phyloP scores from a whole-genome alignment of 768 basidiomycete species.

The Boletellus sp. region DNA sequence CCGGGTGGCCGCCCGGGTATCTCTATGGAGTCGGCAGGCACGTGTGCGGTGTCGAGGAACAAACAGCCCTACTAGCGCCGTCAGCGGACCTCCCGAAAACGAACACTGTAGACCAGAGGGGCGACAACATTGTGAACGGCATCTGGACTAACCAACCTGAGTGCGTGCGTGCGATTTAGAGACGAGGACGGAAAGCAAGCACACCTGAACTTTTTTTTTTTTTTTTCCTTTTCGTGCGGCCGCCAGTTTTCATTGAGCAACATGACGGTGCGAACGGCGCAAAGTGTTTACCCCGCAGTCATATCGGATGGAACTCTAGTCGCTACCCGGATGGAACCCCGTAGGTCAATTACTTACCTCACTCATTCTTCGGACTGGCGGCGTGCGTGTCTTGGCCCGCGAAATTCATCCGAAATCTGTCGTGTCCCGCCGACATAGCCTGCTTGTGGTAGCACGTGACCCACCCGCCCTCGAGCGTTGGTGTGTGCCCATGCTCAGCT shows the following conservation, averaged over 20 bases:
- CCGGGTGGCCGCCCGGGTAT: conserved; percentile 4
- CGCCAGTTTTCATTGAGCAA: not conserved
- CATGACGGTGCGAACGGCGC: conserved; percentile 13
- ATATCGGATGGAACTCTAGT: conserved; percentile 4
- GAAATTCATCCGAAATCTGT: not conserved
- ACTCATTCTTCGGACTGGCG: not conserved
- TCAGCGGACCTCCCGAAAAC: not conserved
- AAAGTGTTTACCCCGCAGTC: conserved; percentile 25
- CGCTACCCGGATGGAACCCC: conserved; percentile 4
- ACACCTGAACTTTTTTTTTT: not conserved
- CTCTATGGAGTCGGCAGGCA: not conserved
- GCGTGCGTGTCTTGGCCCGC: conserved; percentile 1
- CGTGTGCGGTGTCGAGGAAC: not conserved
- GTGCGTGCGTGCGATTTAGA: too few species aligned
- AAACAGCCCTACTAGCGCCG: not conserved
- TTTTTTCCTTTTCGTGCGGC: too few species aligned
- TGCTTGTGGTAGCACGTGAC: not conserved
- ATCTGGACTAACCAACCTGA: too few species aligned
- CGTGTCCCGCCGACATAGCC: not conserved
- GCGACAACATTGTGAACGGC: not conserved
- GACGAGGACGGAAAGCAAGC: not conserved
- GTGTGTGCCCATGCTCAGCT: not conserved
- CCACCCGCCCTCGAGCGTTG: not conserved
- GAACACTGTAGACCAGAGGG: not conserved
- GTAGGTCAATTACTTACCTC: conserved; percentile 1